Conservation (phyloP, 2,329 filamentous ascomycete species). For the Remersonia thermophila region DNA sequence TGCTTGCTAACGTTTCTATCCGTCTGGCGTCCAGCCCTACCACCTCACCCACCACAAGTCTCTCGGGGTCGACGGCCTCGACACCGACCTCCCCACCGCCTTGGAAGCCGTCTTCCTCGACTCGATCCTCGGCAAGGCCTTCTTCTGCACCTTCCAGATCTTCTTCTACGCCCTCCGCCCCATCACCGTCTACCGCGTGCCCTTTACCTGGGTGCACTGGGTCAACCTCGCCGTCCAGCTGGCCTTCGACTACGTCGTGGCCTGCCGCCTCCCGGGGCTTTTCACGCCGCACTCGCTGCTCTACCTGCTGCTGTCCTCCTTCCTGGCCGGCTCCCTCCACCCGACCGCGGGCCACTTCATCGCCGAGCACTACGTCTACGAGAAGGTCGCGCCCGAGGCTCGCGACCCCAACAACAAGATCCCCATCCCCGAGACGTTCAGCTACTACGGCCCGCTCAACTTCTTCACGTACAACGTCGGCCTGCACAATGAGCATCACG, state of each 20-base stretch:
- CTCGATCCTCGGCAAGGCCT: constrained; percentile 89
- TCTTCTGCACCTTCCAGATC: constrained; percentile 99
- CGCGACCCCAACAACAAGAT: constrained; percentile 46
- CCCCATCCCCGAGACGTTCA: constrained; percentile 83
- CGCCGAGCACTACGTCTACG: constrained; percentile 86
- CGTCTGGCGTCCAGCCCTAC: constrained; percentile 64
- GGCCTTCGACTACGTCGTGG: constrained; percentile 60
- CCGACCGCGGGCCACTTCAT: constrained; percentile 97
- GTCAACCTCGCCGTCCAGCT: constrained; percentile 71
- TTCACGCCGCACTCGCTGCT: constrained; percentile 54
- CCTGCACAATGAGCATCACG: constrained; percentile 96
- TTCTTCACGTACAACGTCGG: constrained; percentile 93
- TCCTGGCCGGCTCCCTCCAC: constrained; percentile 87
- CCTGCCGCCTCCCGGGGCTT: constrained; percentile 29
- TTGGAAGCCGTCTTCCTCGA: constrained; percentile 88
- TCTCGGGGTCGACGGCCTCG: constrained; percentile 86
- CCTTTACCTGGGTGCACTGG: constrained; percentile 73
- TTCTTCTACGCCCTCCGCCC: constrained; percentile 95
- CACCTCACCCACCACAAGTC: constrained; percentile 99
- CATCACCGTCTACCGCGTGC: constrained; percentile 84
- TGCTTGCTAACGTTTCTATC: constrained; percentile 1
- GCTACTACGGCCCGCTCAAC: constrained; percentile 91
- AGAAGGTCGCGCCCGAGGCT: constrained; percentile 44
- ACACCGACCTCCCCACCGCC: constrained; percentile 88
- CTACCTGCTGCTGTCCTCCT: constrained; percentile 81